Evolutionary conservation across 345 rosid species (phyloP), one percentile per base, ranked within the genome.

Genomic region (Capsella bursapastoris): DNA sequence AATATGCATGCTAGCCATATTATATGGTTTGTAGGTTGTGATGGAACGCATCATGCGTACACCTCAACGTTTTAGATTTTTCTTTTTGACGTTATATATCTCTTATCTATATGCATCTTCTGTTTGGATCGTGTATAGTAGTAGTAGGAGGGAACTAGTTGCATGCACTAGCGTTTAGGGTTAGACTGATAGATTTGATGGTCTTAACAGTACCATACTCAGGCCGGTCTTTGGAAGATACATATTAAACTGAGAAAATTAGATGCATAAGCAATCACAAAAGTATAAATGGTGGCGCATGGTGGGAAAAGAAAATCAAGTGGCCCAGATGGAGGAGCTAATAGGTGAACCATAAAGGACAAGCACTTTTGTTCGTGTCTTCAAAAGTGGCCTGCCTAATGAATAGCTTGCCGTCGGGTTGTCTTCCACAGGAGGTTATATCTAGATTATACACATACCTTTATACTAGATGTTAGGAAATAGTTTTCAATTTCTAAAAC

Each of bases 331-430:
- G 27, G 8, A 56, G 28, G 73, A 53, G 56, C 22, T 31, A 40
- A 14, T 51, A 60, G 55, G 66, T 68, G n/a, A 48, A 68, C 69
- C 29, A 37, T 45, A 76, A 76, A 76, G 75, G 75, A 64, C 75
- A 49, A 45, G 22, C 66, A 70, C 75, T 70, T 76, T 76, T 70
- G 47, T 28, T 56, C 66, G 45, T 70, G 80, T 76, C 80, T 76
- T 76, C 70, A 66, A 63, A 70, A 76, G 66, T 69, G 75, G 71
- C 63, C 52, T 47, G 75, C 59, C 66, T 64, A 63, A 76, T 76
- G 71, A 76, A 58, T 76, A 64, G 75, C 66, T 76, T 70, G 80
- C 80, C 75, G 80, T 56, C 80, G 75, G 41, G 55, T 70, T 76
- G 80, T 76, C 80, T 71, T 63, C 66, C 75, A 76, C 58, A 76